These are phyloP conservation scores for Cercospora sesami DNA, from an alignment of 2,329 filamentous ascomycete species.

Conservation along the genomic window DNA sequence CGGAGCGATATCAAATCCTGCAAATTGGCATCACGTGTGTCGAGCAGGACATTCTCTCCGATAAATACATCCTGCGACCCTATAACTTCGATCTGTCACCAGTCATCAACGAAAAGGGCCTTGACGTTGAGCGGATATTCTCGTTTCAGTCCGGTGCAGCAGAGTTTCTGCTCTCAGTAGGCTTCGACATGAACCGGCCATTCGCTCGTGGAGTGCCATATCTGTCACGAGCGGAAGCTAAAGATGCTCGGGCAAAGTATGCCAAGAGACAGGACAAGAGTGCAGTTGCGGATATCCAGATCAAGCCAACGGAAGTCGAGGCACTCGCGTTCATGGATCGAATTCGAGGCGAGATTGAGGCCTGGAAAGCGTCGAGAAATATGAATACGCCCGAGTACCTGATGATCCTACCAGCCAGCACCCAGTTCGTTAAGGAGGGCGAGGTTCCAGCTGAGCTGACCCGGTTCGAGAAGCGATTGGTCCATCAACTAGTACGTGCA, in stretches of 20 bases:
- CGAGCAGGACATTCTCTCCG: constrained; percentile 55
- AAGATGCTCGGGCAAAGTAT: constrained; percentile 48
- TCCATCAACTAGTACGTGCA: constrained; percentile 65
- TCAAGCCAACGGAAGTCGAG: constrained; percentile 55
- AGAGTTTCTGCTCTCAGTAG: constrained; percentile 60
- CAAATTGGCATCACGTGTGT: constrained; percentile 68
- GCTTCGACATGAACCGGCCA: constrained; percentile 59
- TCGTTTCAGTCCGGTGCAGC: constrained; percentile 60
- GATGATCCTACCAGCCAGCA: constrained; percentile 37
- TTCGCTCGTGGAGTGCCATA: constrained; percentile 62
- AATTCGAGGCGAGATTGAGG: constrained; percentile 48
- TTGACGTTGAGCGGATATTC: constrained; percentile 62
- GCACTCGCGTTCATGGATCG: constrained; percentile 54
- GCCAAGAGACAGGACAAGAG: constrained; percentile 46
- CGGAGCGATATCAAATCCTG: constrained; percentile 63
- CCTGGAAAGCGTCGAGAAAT: constrained; percentile 46
- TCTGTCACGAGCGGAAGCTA: constrained; percentile 61
- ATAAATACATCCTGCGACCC: constrained; percentile 60
- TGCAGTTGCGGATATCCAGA: constrained; percentile 48
- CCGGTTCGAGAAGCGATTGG: constrained; percentile 63
- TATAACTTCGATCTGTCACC: constrained; percentile 67
- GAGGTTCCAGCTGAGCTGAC: constrained; percentile 44
- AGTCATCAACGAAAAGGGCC: constrained; percentile 49
- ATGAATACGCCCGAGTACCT: constrained; percentile 34
- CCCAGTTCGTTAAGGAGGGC: constrained; percentile 23